Conservation (phyloP, 345 rosid species). For the Citrus inodora region DNA sequence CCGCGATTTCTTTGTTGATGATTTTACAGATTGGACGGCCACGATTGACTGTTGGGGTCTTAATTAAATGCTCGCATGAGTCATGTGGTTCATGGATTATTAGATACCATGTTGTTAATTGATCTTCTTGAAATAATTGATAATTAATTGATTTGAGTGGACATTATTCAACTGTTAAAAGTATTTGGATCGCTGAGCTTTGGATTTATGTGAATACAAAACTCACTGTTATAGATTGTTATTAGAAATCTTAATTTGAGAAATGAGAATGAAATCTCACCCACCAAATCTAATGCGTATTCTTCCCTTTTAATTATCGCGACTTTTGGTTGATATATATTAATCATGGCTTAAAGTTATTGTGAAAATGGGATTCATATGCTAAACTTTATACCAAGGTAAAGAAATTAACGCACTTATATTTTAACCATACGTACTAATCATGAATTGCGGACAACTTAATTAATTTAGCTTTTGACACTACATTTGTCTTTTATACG, state of each 20-base stretch:
- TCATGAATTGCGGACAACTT: background rate
- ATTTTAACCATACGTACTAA: background rate
- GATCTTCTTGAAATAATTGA: background rate
- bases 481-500: background rate
- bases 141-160: background rate
- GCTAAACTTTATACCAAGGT: background rate
- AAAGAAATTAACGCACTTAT: background rate
- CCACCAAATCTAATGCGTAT: slow-evolving; percentile 14
- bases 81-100: background rate
- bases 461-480: background rate
- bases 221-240: background rate
- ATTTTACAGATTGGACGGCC: slow-evolving; percentile 1
- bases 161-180: background rate
- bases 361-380: background rate
- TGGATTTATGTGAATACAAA: background rate
- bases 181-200: background rate
- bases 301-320: background rate
- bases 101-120: background rate
- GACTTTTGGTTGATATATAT: background rate
- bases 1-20: background rate
- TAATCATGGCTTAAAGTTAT: background rate
- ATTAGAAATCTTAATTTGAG: background rate
- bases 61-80: background rate
- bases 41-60: background rate
- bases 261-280: slow-evolving; percentile 23